Evolutionary conservation across 2,329 filamentous ascomycete genomes (phyloP), one percentile per base, ranked within the genome.

Genomic region (Byssoonygena ceratinophila): DNA sequence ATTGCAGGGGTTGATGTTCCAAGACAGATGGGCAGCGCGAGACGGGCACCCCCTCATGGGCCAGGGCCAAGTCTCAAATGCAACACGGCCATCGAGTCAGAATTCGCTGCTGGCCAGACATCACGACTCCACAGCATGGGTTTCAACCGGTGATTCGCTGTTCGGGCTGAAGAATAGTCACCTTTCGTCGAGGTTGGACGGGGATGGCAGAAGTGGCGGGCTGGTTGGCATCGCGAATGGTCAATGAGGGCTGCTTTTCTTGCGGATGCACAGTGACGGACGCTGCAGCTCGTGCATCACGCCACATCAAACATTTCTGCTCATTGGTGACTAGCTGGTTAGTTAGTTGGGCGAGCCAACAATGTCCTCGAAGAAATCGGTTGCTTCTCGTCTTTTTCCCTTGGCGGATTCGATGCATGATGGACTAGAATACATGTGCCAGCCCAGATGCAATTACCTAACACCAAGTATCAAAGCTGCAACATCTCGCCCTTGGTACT

Each of bases 21-120:
- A 44, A 51, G 37, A 43, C 46, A 31, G 18, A 31, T 22, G 18
- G 46, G 36, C 46, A 34, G 46, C 29, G 22, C 46, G 36, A 40
- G 46, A 32, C 46, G 7, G 25, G 47, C 22, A 23, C 3, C 46
- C 47, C 37, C 47, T 50, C 36, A 50, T 34, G 39, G 47, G 47
- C 37, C 27, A 29, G 40, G 37, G 47, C 47, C 47, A 50, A 50
- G 47, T 50, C 47, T 50, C 47, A 43, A 50, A 50, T 50, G 47
- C 47, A 50, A 50, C 47, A 50, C 47, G 37, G 37, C 47, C 47
- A 29, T 41, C 47, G 47, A 50, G 37, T 50, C 47, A 50, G 37
- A 50, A 32, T 50, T 29, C 36, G 37, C 47, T n/a, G 27, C 18
- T 6, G 16, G 8, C 37, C 20, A 7, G 16, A 50, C 36, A 18